phyloP scores from a whole-genome alignment of 352 stramenopile genomes.

The Phytophthora citrophthora region DNA sequence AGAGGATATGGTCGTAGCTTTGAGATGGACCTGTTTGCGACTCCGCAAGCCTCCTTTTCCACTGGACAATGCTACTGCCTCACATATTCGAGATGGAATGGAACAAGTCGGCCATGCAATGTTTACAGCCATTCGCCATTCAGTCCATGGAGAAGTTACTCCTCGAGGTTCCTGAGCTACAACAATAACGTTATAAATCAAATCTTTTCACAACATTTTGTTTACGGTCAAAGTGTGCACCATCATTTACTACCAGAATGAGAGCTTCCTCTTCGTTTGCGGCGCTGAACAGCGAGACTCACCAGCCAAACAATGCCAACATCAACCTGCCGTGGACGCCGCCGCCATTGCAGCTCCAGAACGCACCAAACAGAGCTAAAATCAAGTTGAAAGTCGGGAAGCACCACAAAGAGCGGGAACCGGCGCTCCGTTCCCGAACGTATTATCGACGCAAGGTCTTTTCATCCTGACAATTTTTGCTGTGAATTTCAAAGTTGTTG shows the following conservation, averaged over 20 bases:
- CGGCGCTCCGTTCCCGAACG: constrained; percentile 24
- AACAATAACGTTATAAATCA: too few species aligned
- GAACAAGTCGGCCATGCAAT: constrained; percentile 31
- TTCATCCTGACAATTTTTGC: background rate
- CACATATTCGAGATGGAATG: constrained; percentile 30
- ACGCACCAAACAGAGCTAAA: background rate
- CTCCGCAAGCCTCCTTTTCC: constrained; percentile 35
- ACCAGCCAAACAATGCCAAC: background rate
- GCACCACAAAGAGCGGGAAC: constrained; percentile 16
- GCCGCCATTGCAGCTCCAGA: constrained; percentile 14
- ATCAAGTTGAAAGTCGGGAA: background rate
- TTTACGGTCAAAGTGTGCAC: background rate
- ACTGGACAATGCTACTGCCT: constrained; percentile 16
- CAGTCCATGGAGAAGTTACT: constrained; percentile 8
- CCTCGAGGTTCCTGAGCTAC: background rate
- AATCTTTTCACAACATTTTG: background rate
- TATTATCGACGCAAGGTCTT: constrained; percentile 40
- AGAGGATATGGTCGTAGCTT: constrained; percentile 32
- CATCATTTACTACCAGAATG: background rate
- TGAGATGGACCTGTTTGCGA: constrained; percentile 46
- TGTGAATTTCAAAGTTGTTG: background rate
- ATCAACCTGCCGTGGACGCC: constrained; percentile 10
- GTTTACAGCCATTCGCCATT: constrained; percentile 32
- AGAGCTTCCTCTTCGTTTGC: background rate
- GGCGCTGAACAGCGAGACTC: background rate